Conservation (phyloP, 1,284 basidiomycete species). For the Microbotryum scabiosae region DNA sequence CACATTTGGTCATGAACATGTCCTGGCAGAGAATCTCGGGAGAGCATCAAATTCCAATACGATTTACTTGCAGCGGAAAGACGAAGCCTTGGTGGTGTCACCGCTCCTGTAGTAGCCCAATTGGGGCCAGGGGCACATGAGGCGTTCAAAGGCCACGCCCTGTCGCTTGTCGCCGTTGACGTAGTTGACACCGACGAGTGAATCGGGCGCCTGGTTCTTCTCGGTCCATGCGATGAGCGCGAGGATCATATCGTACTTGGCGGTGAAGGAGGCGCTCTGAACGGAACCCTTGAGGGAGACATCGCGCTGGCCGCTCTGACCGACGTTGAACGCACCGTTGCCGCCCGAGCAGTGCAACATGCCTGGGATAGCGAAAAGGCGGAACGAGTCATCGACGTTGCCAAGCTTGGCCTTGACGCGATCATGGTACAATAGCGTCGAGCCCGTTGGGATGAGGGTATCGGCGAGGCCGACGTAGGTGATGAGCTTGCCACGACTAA, state of each 20-base stretch:
- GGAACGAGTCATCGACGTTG: constrained; percentile 22
- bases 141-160: constrained; percentile 4
- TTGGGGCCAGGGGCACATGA: constrained; percentile 9
- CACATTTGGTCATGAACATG: too few species aligned
- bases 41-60: not conserved
- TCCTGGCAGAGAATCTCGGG: too few species aligned
- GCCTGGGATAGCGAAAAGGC: constrained; percentile 17
- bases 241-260: constrained; percentile 18
- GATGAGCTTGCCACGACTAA: constrained; percentile 30
- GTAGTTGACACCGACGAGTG: constrained; percentile 13
- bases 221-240: constrained; percentile 20
- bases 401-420: constrained; percentile 21
- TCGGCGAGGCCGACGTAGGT: constrained; percentile 31
- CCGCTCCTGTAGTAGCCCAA: constrained; percentile 4
- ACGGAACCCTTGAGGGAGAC: not conserved
- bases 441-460: constrained; percentile 26
- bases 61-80: constrained; percentile 4
- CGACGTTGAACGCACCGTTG: constrained; percentile 12
- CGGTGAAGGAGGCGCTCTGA: constrained; percentile 1
- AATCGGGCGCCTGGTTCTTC: constrained; percentile 11
- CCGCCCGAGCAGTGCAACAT: constrained; percentile 19
- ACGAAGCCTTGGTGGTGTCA: constrained; percentile 10
- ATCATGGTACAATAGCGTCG: constrained; percentile 19
- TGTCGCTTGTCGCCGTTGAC: constrained; percentile 4
- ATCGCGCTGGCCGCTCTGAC: constrained; percentile 3